Evolutionary conservation across 768 basidiomycete genomes (phyloP), one percentile per base, ranked within the genome.

Genomic region (Pisolithus sp.): DNA sequence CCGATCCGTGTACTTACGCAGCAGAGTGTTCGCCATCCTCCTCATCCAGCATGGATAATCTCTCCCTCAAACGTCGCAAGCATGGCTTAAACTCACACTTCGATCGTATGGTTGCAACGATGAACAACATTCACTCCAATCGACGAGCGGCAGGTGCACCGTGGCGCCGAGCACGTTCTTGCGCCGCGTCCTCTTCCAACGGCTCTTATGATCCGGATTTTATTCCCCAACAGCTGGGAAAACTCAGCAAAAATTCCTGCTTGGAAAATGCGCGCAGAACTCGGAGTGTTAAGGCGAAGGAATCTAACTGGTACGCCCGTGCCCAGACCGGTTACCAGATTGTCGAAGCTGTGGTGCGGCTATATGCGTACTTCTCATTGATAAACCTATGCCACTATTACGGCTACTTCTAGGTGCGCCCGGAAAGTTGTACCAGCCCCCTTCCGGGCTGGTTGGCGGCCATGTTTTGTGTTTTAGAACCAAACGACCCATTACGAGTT

Each of bases 91-190:
- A 87, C 57, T 62, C 74, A 31, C 77, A 77, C 37, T 85, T 80
- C 57, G 85, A 88, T 62, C 72, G 72, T 41, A 88, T 89, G 86
- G 67, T 87, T 28, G 73, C 79, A 47, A 73, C 77, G 3, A 79
- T 85, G 70, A 74, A 78, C 49, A 55, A 68, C n/a, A 62, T 70
- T 38, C 62, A 68, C 55, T 58, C 67, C 49, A 41, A 52, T 47
- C 40, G 53, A 48, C 59, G 42, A 43, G 51, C 24, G 34, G 60
- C 67, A 41, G 56, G 49, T 42, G 26, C 18, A 39, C 58, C 55
- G 48, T 70, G 70, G 31, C 64, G 59, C 26, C 69, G 72, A 38
- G 57, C 63, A 8, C 59, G 62, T 31, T 79, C 76, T 21, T 69
- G 71, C 7, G 66, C 71, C 7, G 80, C 77, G 0, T 74, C 76